Evolutionary conservation across 1,139 yeast species (phyloP).

Genomic region (Pichia sp.): DNA sequence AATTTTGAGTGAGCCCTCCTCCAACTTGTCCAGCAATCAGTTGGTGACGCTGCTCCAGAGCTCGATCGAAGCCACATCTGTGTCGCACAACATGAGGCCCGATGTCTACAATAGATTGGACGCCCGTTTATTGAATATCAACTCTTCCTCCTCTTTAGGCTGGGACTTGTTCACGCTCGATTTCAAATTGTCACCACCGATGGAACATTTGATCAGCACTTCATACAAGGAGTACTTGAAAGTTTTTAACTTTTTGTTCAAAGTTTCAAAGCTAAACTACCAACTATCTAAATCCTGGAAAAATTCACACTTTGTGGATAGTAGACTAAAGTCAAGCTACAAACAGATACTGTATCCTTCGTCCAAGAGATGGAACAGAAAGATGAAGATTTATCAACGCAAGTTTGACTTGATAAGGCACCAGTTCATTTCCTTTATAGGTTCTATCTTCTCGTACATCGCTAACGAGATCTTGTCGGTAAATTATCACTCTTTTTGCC

Average conservation of each 20-base stretch:
- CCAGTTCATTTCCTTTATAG: constrained; percentile 45
- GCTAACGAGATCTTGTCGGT: constrained; percentile 47
- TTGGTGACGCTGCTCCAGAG: constrained; percentile 63
- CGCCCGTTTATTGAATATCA: constrained; percentile 72
- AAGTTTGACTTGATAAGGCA: constrained; percentile 45
- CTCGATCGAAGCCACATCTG: constrained; percentile 62
- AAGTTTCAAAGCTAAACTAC: constrained; percentile 58
- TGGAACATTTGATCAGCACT: constrained; percentile 41
- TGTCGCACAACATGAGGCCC: constrained; percentile 37
- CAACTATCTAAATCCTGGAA: constrained; percentile 50
- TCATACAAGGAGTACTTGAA: constrained; percentile 63
- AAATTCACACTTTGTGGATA: constrained; percentile 35
- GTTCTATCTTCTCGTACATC: constrained; percentile 41
- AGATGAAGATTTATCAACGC: constrained; percentile 1
- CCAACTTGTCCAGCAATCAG: constrained; percentile 59
- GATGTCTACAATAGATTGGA: constrained; percentile 58
- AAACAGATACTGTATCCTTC: constrained; percentile 13
- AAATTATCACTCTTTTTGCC: constrained; percentile 35
- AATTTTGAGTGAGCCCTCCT: constrained; percentile 59
- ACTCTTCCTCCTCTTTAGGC: constrained; percentile 57
- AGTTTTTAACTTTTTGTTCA: constrained; percentile 84
- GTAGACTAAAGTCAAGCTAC: constrained; percentile 33
- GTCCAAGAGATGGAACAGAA: constrained; percentile 33
- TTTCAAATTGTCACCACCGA: constrained; percentile 62
- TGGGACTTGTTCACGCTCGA: constrained; percentile 95